Evolutionary conservation across 257 asterid species (phyloP).

Genomic region (Craterostigma plantagineum): DNA sequence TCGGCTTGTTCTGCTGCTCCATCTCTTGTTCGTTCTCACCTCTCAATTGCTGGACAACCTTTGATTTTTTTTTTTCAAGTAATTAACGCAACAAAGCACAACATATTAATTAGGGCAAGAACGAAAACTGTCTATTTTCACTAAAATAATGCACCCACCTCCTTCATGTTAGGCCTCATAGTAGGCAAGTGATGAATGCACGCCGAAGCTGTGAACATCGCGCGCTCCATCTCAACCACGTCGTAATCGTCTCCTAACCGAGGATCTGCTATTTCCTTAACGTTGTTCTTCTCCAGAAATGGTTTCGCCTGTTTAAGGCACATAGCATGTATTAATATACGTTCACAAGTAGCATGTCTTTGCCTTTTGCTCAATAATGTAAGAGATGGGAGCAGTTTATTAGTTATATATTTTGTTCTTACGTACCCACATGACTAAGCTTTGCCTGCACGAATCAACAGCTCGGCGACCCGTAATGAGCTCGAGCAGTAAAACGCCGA

Average conservation of each 20-base stretch:
- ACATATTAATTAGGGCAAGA: neutral
- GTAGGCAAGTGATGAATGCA: constrained; percentile 77
- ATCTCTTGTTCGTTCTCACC: constrained; percentile 42
- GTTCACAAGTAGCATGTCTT: too few relatives aligned
- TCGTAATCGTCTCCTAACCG: constrained; percentile 36
- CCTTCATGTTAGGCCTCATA: constrained; percentile 72
- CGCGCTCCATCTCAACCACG: constrained; percentile 46
- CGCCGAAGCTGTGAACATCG: constrained; percentile 54
- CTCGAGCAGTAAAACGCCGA: constrained; percentile 71
- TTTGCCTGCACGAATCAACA: constrained; percentile 64
- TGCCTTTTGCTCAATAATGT: too few relatives aligned
- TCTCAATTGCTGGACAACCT: constrained; percentile 53
- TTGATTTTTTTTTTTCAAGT: constrained; percentile 6
- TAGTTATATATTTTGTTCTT: too few relatives aligned
- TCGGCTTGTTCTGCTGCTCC: constrained; percentile 39
- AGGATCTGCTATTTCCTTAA: constrained; percentile 69
- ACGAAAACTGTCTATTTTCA: neutral
- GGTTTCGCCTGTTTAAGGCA: constrained; percentile 75
- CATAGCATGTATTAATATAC: too few relatives aligned
- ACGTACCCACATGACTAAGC: constrained; percentile 95
- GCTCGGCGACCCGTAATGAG: constrained; percentile 90
- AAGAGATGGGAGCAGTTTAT: too few relatives aligned
- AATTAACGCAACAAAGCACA: neutral
- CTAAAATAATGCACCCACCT: constrained; percentile 27
- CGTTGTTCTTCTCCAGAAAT: constrained; percentile 39